Base-by-base conservation (phyloP, 2,329 filamentous ascomycete genomes). In the Aspergillus fructus region DNA sequence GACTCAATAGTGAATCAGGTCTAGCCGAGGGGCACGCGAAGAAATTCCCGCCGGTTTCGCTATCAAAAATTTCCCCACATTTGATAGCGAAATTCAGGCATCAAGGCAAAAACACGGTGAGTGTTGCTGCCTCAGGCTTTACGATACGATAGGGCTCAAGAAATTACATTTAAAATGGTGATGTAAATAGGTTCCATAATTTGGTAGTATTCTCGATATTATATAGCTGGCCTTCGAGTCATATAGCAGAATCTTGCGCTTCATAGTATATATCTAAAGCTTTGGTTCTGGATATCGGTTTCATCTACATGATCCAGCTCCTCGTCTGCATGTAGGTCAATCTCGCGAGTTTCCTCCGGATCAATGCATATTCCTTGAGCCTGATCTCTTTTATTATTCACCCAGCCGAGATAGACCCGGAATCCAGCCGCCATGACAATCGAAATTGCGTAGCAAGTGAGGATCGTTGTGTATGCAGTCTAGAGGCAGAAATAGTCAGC, bases 21-120 rank as follows among this genome's bases (percentile, higher is more conserved):
- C 17, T 49, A 49, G 39, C 50, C 39, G 58, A 68, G 68, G 67
- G 67, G 67, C 66, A 67, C 58, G 23, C 42, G 40, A 48, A 24
- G 61, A 64, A 67, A 64, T 64, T 56, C 49, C 59, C 59, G 65
- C 68, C 68, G 68, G 68, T 66, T 63, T 71, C 64, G 67, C 67
- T 62, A 56, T 55, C 53, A 49, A 43, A 42, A 46, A 49, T 47
- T 43, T 27, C 53, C 56, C 59, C 59, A 61, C 59, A 55, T 34
- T 59, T 30, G n/a, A 43, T 23, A n/a, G 40, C 11, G 40, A 13
- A 39, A 40, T 37, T 53, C 41, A 53, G 50, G 50, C 50, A 46
- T 5, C 19, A 19, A 53, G 50, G 50, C 50, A 53, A 6, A 6
- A 37, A 27, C 4, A 13, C 12, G 21, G 34, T n/a, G 15, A 37